These are phyloP conservation scores for Aspergillus spinulosporus DNA, from an alignment of 2,329 filamentous ascomycete species.

Conservation along the genomic window DNA sequence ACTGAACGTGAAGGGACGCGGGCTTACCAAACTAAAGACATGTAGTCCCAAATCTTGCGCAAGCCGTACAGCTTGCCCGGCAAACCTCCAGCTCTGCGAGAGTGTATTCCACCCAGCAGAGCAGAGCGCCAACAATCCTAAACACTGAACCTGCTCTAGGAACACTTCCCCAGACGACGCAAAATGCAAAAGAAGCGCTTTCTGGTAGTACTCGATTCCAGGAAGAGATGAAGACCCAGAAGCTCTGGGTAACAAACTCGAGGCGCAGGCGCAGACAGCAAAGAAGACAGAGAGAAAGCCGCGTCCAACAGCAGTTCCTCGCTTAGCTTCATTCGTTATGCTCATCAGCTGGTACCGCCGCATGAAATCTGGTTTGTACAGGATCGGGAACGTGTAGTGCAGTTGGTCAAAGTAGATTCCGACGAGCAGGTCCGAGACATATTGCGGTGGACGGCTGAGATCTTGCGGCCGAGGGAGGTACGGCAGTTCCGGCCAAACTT, in stretches of 20 bases:
- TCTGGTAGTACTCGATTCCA: constrained; percentile 9
- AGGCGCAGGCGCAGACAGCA: constrained; percentile 8
- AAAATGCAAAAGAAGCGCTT: constrained; percentile 3
- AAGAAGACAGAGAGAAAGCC: constrained; percentile 1
- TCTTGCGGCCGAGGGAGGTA: constrained; percentile 5
- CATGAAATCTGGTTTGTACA: constrained; percentile 8
- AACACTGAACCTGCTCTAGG: constrained; percentile 5
- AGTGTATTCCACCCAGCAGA: constrained; percentile 7
- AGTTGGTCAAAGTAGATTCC: constrained; percentile 9
- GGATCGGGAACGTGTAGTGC: constrained; percentile 8
- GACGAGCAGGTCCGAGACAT: constrained; percentile 3
- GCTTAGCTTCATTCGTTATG: neutral
- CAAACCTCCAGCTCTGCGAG: constrained; percentile 4
- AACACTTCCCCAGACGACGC: constrained; percentile 3
- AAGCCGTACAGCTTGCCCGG: constrained; percentile 1
- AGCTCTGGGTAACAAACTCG: constrained; percentile 3
- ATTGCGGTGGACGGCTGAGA: constrained; percentile 1
- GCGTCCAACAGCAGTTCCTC: neutral
- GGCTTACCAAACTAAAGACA: constrained; percentile 1
- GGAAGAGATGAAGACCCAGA: neutral
- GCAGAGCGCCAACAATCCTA: constrained; percentile 1
- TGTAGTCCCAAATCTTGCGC: constrained; percentile 8
- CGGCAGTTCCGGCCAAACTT: constrained; percentile 6
- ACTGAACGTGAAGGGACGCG: neutral
- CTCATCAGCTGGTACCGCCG: neutral